phyloP scores from a whole-genome alignment of 2,329 filamentous ascomycete genomes.

The Ophiocordyceps polyrhachis-furcata region DNA sequence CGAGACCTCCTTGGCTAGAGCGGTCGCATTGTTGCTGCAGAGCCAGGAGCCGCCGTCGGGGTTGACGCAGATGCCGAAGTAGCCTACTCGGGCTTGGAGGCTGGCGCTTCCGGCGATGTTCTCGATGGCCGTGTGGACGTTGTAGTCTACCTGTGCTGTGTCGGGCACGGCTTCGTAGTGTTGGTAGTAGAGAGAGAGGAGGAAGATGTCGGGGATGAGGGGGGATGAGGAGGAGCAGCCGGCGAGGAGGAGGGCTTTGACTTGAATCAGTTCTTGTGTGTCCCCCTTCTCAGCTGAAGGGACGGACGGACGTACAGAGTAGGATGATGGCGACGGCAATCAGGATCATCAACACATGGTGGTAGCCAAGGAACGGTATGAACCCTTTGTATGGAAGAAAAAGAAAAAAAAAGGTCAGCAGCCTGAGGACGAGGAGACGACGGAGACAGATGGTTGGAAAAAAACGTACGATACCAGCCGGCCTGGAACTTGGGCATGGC shows the following conservation, averaged over 20 bases:
- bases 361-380: conserved; percentile 52
- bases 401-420: too few relatives aligned
- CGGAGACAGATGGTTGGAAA: background rate
- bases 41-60: conserved; percentile 79
- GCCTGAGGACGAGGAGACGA: background rate
- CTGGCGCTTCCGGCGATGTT: conserved; percentile 77
- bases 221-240: conserved; percentile 95
- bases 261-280: too few relatives aligned
- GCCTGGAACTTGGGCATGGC: conserved; percentile 21
- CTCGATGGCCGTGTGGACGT: conserved; percentile 64
- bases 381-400: conserved; percentile 30
- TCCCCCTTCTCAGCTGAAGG: too few relatives aligned
- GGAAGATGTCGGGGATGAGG: conserved; percentile 86
- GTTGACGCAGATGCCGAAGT: conserved; percentile 95
- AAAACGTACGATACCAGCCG: conserved; percentile 29
- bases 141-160: conserved; percentile 79
- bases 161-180: conserved; percentile 66
- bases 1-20: conserved; percentile 71
- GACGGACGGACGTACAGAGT: conserved; percentile 40
- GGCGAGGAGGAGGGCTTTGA: conserved; percentile 75
- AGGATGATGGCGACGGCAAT: conserved; percentile 89
- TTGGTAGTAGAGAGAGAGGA: conserved; percentile 95
- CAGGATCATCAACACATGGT: conserved; percentile 91
- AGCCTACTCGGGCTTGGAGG: conserved; percentile 83
- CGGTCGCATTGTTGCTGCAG: conserved; percentile 93